These are phyloP conservation scores for Calophaca sinica DNA, from an alignment of 306 rosid genomes.

Conservation along the genomic window DNA sequence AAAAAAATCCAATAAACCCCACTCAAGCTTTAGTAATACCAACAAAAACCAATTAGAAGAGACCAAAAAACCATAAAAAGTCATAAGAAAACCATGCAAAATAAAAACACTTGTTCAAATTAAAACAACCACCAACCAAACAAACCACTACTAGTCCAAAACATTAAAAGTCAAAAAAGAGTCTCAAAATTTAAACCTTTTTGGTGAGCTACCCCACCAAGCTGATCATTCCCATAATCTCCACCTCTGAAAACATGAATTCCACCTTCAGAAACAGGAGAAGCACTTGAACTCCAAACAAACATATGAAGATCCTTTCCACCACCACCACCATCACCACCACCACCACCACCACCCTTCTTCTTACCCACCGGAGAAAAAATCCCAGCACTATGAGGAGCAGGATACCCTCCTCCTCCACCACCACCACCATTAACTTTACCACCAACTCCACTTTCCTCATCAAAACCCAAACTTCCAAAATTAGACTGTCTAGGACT, in stretches of 20 bases:
- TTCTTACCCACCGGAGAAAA: conserved; percentile 74
- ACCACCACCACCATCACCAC: conserved; percentile 54
- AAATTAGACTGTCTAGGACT: conserved; percentile 75
- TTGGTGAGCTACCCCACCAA: conserved; percentile 68
- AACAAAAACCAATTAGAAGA: conserved; percentile 38
- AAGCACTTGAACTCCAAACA: conserved; percentile 94
- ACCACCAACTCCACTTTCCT: conserved; percentile 55
- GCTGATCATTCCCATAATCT: conserved; percentile 62
- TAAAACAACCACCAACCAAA: neutral
- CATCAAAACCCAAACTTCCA: conserved; percentile 68
- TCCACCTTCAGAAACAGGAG: conserved; percentile 87
- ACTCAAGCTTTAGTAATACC: conserved; percentile 36
- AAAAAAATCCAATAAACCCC: conserved; percentile 40
- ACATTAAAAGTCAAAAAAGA: conserved; percentile 10
- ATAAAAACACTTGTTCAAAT: neutral
- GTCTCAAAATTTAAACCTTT: conserved; percentile 56
- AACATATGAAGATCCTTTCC: conserved; percentile 88
- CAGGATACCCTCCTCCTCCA: conserved; percentile 55
- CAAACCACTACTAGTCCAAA: neutral
- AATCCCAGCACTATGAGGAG: conserved; percentile 65
- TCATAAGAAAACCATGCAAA: conserved; percentile 21
- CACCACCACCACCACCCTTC: conserved; percentile 52
- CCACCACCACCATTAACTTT: conserved; percentile 41
- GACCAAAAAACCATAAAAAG: conserved; percentile 42
- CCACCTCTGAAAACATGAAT: conserved; percentile 86